A percentile compares a stretch with the other conserved stretches of the same genome.
phyloP scores from a whole-genome alignment of 176 grass and related monocot genomes.

The Poa annua region DNA sequence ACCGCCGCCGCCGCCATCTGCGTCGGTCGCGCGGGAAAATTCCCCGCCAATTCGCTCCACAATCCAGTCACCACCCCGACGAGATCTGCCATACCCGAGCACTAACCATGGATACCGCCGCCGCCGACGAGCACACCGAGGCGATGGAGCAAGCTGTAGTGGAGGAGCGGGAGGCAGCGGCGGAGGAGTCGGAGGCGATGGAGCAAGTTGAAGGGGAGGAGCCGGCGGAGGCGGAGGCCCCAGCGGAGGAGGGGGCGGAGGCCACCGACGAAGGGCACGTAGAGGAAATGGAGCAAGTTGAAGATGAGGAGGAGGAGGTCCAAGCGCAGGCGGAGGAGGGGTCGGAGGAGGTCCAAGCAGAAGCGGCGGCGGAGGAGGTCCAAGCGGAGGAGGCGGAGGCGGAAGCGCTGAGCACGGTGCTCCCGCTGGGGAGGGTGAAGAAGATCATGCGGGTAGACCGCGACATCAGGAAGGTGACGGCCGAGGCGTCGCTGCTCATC shows the following conservation, averaged over 20 bases:
- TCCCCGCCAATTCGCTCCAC: slow-evolving; percentile 27
- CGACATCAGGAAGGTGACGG: slow-evolving; percentile 81
- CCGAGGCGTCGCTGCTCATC: slow-evolving; percentile 73
- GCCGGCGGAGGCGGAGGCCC: neutral
- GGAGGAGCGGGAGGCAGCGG: neutral
- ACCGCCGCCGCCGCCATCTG: neutral
- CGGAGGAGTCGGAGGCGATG: neutral
- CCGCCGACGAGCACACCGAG: neutral
- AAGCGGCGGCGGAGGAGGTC: neutral
- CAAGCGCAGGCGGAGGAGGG: neutral
- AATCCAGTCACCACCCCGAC: slow-evolving; percentile 3
- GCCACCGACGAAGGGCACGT: neutral
- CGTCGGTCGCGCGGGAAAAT: slow-evolving; percentile 40
- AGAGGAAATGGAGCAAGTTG: neutral
- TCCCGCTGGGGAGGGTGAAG: slow-evolving; percentile 82
- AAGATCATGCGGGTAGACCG: slow-evolving; percentile 81
- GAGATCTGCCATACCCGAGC: neutral
- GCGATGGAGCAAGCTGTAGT: neutral
- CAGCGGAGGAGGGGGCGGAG: neutral
- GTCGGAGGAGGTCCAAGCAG: neutral
- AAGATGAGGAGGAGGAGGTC: slow-evolving; percentile 18
- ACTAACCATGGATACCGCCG: slow-evolving; percentile 38
- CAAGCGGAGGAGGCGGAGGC: neutral
- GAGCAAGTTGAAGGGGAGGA: neutral
- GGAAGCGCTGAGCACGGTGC: slow-evolving; percentile 35